Percentiles rank a stretch among this genome's conserved stretches.
Evolutionary conservation across 257 asterid genomes (phyloP).

Genomic region (Nicotiana noctiflora): DNA sequence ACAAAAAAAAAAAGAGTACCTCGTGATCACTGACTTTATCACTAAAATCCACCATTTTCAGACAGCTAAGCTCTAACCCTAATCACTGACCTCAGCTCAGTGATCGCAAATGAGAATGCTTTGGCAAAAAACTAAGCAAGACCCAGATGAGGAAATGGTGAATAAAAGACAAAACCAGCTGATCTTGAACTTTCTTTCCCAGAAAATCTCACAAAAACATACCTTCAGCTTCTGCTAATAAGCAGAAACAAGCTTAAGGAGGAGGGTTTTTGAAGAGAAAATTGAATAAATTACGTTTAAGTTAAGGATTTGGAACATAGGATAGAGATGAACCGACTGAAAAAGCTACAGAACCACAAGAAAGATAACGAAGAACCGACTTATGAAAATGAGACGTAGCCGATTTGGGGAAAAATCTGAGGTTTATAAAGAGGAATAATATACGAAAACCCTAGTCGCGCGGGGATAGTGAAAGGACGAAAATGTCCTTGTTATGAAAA

Average conservation of each 20-base stretch:
- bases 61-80: neutral
- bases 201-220: too few relatives aligned
- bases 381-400: constrained; percentile 28
- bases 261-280: neutral
- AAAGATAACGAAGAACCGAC: neutral
- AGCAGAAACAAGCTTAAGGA: neutral
- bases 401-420: neutral
- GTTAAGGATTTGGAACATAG: constrained; percentile 17
- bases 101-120: neutral
- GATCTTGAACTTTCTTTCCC: too few relatives aligned
- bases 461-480: constrained; percentile 36
- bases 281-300: constrained; percentile 10
- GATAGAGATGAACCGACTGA: constrained; percentile 12
- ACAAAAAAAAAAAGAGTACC: neutral
- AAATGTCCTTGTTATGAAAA: constrained; percentile 16
- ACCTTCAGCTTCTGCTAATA: too few relatives aligned
- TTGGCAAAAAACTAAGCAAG: neutral
- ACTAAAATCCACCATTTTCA: constrained; percentile 58
- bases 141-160: neutral
- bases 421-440: constrained; percentile 27
- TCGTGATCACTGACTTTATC: constrained; percentile 66
- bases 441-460: constrained; percentile 72
- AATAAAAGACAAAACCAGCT: neutral
- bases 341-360: too few relatives aligned
- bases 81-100: neutral